Evolutionary conservation across 345 rosid species (phyloP).

Genomic region (Rhodamnia rubescens): DNA sequence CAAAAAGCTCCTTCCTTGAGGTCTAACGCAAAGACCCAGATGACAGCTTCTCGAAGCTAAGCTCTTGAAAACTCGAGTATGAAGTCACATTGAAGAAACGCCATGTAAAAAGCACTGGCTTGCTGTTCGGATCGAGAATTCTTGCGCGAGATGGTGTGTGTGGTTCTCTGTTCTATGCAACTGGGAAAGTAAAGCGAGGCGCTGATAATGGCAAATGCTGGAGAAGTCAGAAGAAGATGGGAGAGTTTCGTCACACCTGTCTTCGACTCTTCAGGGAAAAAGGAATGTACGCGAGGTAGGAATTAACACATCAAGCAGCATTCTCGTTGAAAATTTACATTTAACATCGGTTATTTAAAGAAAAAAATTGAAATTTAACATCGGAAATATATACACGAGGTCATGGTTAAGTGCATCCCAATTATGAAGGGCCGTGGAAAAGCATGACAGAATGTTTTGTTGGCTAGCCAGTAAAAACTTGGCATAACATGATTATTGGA

Average conservation of each 20-base stretch:
- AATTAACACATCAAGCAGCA: not conserved
- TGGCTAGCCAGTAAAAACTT: not conserved
- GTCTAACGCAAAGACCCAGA: not conserved
- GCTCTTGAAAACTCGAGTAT: not conserved
- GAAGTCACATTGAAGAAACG: not conserved
- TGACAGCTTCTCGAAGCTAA: not conserved
- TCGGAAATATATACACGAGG: not conserved
- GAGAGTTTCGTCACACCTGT: not conserved
- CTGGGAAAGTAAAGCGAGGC: not conserved
- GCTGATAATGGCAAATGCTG: not conserved
- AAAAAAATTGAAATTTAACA: not conserved
- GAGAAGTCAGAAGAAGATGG: rapidly evolving
- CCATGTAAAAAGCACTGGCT: not conserved
- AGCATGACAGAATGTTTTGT: not conserved
- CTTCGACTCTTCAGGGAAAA: not conserved
- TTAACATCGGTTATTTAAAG: too few relatives aligned
- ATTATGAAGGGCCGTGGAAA: not conserved
- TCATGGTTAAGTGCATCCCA: not conserved
- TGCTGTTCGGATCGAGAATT: not conserved
- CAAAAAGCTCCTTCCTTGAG: not conserved
- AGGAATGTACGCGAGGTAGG: not conserved
- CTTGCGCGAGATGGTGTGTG: not conserved
- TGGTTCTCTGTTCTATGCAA: not conserved
- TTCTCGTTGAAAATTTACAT: not conserved
- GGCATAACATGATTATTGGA: not conserved